Base-by-base conservation (phyloP, 2,329 filamentous ascomycete species). In the Aureobasidium lini region DNA sequence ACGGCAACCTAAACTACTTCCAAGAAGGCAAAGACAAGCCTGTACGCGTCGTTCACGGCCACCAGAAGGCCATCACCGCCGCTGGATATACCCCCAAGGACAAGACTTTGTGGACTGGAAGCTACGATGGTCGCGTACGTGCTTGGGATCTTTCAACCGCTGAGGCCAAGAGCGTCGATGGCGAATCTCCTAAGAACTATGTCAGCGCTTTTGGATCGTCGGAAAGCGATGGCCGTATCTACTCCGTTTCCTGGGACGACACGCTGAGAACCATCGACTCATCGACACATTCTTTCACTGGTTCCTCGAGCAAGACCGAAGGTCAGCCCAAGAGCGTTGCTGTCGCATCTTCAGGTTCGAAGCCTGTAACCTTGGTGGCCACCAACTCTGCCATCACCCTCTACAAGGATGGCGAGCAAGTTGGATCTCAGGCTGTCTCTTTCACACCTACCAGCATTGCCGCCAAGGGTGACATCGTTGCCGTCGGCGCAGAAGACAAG, bases 211-310 rank as follows among this genome's bases (percentile, higher is more conserved):
- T 99, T 64, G 78, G 86, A 2, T 76, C 84, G 0, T 77, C 77
- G 7, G 70, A 75, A 56, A 70, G 71, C 4, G 71, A 72, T 60
- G 71, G 72, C 34, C 69, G 84, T 64, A 83, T 90, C n/a, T 92
- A 89, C 75, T 93, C 87, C 68, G 88, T 93, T 57, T 92, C 87
- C 63, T 99, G 93, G 94, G 94, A 99, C 70, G 94, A 99, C 72
- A 90, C 87, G 1, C 79, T 97, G 37, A 87, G 91, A 63, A 87
- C 83, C 44, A 81, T 95, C 37, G 91, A 95, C 64, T 81, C 87
- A 61, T 81, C 84, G 0, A 84, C 86, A 56, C 87, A 84, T 67
- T 89, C 86, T 0, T 96, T 95, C 71, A 80, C 86, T 6, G 90
- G 88, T 59, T 79, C 81, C 52, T 78, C 84, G 1, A 75, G 81